Evolutionary conservation across 768 basidiomycete genomes (phyloP).

Genomic region (Hydnomerulius pinastri): DNA sequence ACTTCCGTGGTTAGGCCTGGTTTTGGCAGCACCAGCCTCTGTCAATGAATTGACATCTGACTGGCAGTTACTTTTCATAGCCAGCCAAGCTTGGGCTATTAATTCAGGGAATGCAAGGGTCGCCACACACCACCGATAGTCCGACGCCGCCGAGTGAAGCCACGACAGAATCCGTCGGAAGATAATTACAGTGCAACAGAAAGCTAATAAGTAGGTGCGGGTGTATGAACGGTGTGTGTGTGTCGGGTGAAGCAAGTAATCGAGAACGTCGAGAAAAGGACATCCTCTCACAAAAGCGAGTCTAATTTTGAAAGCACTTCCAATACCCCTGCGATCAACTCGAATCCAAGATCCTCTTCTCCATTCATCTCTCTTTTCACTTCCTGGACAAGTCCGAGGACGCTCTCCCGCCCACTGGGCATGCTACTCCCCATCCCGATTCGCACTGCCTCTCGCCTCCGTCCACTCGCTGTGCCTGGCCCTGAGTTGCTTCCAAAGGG

Average conservation of each 20-base stretch:
- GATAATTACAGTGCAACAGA: not conserved
- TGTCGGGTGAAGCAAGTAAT: not conserved
- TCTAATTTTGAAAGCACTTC: slow-evolving; percentile 94
- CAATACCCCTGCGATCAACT: slow-evolving; percentile 88
- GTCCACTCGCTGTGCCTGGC: slow-evolving; percentile 35
- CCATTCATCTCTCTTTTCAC: slow-evolving; percentile 70
- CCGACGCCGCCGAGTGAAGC: no score
- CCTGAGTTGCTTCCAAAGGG: slow-evolving; percentile 64
- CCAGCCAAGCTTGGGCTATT: no score
- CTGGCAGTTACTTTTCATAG: no score
- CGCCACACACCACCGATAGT: no score
- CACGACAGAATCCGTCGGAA: no score
- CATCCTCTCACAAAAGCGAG: slow-evolving; percentile 43
- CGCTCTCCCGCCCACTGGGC: slow-evolving; percentile 60
- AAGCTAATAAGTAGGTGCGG: slow-evolving; percentile 13
- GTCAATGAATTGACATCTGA: no score
- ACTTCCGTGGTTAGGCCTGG: no score
- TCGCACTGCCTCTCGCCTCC: slow-evolving; percentile 44
- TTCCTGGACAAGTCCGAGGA: slow-evolving; percentile 74
- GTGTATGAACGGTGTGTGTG: not conserved
- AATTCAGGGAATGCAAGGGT: no score
- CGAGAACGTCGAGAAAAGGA: not conserved
- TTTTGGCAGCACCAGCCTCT: no score
- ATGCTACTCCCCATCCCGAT: slow-evolving; percentile 59
- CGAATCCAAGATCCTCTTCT: slow-evolving; percentile 84